Base-by-base conservation (phyloP, 805 yeast genomes). In the Alloascoidea africana region DNA sequence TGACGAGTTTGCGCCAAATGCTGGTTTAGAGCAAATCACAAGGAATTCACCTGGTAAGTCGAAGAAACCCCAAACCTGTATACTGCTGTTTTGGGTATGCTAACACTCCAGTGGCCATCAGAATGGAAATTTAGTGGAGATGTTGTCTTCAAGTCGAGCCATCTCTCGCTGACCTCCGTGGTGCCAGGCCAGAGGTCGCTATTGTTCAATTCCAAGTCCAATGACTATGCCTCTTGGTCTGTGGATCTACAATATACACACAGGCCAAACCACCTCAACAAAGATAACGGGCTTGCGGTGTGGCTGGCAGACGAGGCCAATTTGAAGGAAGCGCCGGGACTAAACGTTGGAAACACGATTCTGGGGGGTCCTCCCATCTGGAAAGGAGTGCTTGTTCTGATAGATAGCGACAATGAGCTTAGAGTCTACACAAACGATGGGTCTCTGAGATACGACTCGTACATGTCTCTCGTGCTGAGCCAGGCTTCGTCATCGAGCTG, bases 391-490 rank as follows among this genome's bases (percentile, higher is more conserved):
- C n/a, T 23, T 8, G n/a, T 23, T 8, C 30, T 23, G 8, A 8
- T 23, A 23, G 30, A 23, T 23, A 8, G 13, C 30, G 30, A 23
- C n/a, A 23, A 23, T 23, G n/a, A 23, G 8, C n/a, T 23, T 8
- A 23, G n/a, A 23, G n/a, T n/a, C 30, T 23, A 23, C n/a, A 23
- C 30, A 23, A 23, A 23, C n/a, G 30, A 23, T 23, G 30, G 30
- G 8, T 23, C 30, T 23, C 8, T 23, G n/a, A 23, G 30, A 23
- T 23, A 23, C n/a, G 30, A 23, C n/a, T 23, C 30, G n/a, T n/a
- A 8, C n/a, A n/a, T 8, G 8, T 23, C 30, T 23, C n/a, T 23
- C 13, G 30, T 8, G n/a, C n/a, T 23, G n/a, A 8, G 13, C 8
- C 30, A 23, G n/a, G 8, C 30, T 23, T 23, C n/a, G n/a, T 8